A percentile compares a stretch with the other conserved stretches of the same genome.
Conservation (phyloP, 106 monocot species). For the Vanilla planifolia region DNA sequence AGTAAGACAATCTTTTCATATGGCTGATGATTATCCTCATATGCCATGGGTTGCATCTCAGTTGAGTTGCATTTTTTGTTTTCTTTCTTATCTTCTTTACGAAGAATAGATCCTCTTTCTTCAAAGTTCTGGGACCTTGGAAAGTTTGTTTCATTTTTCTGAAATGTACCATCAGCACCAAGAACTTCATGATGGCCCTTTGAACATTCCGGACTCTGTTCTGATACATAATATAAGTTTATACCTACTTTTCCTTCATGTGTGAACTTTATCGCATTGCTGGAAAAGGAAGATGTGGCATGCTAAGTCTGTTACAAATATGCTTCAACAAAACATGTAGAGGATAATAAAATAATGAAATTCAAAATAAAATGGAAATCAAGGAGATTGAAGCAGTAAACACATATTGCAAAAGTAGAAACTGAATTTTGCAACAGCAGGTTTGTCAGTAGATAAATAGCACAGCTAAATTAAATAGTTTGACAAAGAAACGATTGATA, state of each 20-base stretch:
- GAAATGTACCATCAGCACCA: conserved; percentile 3
- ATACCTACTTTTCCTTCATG: conserved; percentile 78
- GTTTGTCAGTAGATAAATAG: no score
- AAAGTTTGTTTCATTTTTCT: conserved; percentile 9
- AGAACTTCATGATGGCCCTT: conserved; percentile 7
- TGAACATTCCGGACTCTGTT: conserved; percentile 16
- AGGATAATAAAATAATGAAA: no score
- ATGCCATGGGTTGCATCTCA: background rate
- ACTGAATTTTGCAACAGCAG: no score
- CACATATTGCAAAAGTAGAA: no score
- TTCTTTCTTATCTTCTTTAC: conserved; percentile 13
- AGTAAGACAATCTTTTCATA: conserved; percentile 51
- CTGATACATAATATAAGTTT: conserved; percentile 38
- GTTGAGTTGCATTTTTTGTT: background rate
- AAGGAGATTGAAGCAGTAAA: no score
- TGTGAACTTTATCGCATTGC: conserved; percentile 81
- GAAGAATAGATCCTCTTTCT: conserved; percentile 14
- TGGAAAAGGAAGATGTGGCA: conserved; percentile 18
- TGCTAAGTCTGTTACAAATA: background rate
- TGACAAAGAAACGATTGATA: no score
- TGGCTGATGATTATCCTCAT: conserved; percentile 11
- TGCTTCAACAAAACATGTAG: no score
- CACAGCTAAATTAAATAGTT: no score
- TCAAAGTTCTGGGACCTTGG: conserved; percentile 15
- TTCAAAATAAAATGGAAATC: no score